Evolutionary conservation across 225 moss, liverwort and hornwort species (phyloP).

Genomic region (Pseudisothecium myosuroides): DNA sequence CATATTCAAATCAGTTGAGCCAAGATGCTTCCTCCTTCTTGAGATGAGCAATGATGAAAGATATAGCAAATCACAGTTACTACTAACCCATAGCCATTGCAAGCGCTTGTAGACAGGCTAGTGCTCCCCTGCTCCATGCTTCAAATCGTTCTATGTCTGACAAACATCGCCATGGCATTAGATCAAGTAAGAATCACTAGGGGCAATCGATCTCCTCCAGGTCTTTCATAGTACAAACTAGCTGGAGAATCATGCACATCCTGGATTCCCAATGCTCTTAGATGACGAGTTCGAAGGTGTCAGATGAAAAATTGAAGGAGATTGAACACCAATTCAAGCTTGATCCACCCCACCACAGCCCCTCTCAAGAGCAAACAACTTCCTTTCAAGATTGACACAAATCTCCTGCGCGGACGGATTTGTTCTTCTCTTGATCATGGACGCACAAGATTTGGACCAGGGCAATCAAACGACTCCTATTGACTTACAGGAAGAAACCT

Average conservation of each 20-base stretch:
- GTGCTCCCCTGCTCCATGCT: background rate
- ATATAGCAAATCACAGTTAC: background rate
- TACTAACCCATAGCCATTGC: background rate
- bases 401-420: background rate
- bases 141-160: background rate
- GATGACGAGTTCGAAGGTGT: background rate
- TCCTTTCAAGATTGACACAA: background rate
- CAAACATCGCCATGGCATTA: background rate
- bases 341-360: background rate
- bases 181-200: background rate
- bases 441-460: background rate
- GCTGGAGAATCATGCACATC: background rate
- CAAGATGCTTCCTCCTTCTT: no score
- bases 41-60: background rate
- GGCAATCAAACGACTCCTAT: background rate
- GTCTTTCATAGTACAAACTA: background rate
- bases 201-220: background rate
- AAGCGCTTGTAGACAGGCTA: no score
- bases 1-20: no score
- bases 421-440: background rate
- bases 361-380: background rate
- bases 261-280: background rate
- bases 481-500: background rate
- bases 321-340: background rate
- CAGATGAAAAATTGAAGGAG: background rate